A percentile compares a stretch with the other conserved stretches of the same genome.
These are phyloP conservation scores for Hanseniaspora mollemarum DNA, from an alignment of 805 yeast genomes.

Conservation along the genomic window DNA sequence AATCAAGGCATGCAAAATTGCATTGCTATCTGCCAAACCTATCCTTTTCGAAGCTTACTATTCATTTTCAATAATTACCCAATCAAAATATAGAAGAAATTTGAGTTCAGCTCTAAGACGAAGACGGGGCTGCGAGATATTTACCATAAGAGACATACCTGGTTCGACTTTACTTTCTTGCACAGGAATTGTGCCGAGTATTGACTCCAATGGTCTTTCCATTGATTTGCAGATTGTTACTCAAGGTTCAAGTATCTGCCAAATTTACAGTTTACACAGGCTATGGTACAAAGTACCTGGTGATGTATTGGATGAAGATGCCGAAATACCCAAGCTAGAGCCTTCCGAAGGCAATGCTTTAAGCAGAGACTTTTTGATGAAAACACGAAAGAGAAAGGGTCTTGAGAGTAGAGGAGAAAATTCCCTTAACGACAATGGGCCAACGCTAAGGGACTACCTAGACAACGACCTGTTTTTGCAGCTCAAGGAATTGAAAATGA, in stretches of 20 bases:
- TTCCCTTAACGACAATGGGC: conserved; percentile 37
- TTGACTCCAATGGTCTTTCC: conserved; percentile 83
- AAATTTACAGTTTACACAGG: conserved; percentile 44
- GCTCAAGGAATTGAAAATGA: conserved; percentile 25
- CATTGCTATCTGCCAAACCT: conserved; percentile 68
- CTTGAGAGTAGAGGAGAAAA: conserved; percentile 39
- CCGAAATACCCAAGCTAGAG: conserved; percentile 53
- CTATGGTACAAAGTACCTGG: conserved; percentile 78
- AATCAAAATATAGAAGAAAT: conserved; percentile 37
- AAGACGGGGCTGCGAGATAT: conserved; percentile 57
- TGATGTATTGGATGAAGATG: conserved; percentile 66
- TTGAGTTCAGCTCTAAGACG: conserved; percentile 41
- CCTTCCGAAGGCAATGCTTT: conserved; percentile 61
- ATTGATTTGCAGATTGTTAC: conserved; percentile 71
- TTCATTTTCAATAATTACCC: conserved; percentile 46
- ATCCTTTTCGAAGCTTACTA: conserved; percentile 73
- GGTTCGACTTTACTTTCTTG: conserved; percentile 61
- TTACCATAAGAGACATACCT: conserved; percentile 42
- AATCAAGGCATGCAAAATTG: conserved; percentile 72
- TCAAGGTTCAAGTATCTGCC: conserved; percentile 66
- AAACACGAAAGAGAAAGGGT: conserved; percentile 83
- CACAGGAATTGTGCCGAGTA: conserved; percentile 64
- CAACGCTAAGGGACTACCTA: conserved; percentile 47
- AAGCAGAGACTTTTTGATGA: conserved; percentile 80
- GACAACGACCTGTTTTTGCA: conserved; percentile 47